phyloP scores from a whole-genome alignment of 179 eudicot species.

The Vitellaria paradoxa region DNA sequence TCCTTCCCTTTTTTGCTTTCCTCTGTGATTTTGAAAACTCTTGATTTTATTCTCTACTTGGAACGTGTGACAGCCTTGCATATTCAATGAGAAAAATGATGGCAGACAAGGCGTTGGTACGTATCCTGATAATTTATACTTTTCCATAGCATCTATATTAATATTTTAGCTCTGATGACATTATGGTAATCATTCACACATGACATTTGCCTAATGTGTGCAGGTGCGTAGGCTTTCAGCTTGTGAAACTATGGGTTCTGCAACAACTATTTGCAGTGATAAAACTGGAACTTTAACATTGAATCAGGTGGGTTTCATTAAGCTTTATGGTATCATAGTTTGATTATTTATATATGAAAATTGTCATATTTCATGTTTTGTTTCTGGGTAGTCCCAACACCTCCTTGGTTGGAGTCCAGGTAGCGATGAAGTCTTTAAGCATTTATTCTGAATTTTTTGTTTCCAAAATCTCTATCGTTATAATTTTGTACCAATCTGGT shows the following conservation, averaged over 20 bases:
- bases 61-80: conserved; percentile 53
- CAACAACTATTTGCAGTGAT: conserved; percentile 96
- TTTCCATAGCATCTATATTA: not conserved
- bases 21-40: not conserved
- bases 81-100: conserved; percentile 98
- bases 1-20: not conserved
- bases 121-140: conserved; percentile 18
- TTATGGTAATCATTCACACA: not conserved
- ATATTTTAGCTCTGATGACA: conserved; percentile 2
- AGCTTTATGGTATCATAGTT: not conserved
- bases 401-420: not conserved
- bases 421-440: not conserved
- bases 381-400: not conserved
- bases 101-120: conserved; percentile 95
- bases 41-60: conserved; percentile 1
- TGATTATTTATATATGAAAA: not conserved
- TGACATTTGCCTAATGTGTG: conserved; percentile 8
- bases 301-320: conserved; percentile 56
- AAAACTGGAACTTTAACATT: conserved; percentile 95
- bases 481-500: conserved; percentile 6
- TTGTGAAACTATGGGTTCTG: conserved; percentile 99
- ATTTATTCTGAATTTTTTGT: not conserved
- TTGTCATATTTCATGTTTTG: not conserved
- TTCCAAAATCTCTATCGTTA: too few relatives aligned
- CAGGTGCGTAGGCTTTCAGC: conserved; percentile 99